phyloP scores from a whole-genome alignment of 495 filamentous ascomycete genomes.

The Penicillium salamii region DNA sequence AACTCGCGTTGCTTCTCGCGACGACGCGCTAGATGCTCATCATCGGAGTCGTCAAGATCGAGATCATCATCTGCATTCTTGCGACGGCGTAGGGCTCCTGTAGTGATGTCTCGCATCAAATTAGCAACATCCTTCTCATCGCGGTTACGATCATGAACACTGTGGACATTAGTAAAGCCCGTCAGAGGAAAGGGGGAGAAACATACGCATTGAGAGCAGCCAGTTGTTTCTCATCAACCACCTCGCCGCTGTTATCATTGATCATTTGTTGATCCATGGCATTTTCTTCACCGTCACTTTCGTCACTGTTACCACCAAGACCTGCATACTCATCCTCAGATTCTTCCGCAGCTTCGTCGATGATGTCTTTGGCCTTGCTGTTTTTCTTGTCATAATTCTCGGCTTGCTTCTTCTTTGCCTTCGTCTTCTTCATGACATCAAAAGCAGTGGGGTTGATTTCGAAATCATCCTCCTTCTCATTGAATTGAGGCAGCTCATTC shows the following conservation, averaged over 20 bases:
- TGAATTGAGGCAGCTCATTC: slow-evolving; percentile 34
- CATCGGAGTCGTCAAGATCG: slow-evolving; percentile 84
- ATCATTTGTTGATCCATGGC: slow-evolving; percentile 74
- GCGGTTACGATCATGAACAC: slow-evolving; percentile 38
- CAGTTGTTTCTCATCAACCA: slow-evolving; percentile 71
- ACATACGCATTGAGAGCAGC: slow-evolving; percentile 89
- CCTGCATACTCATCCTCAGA: slow-evolving; percentile 99
- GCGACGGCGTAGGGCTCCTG: slow-evolving; percentile 77
- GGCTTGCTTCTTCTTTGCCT: slow-evolving; percentile 45
- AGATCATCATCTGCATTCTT: slow-evolving; percentile 68
- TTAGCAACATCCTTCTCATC: slow-evolving; percentile 82
- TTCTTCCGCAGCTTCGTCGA: slow-evolving; percentile 93
- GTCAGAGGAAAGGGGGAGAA: background rate
- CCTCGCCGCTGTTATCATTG: slow-evolving; percentile 81
- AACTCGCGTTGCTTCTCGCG: slow-evolving; percentile 84
- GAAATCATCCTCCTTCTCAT: slow-evolving; percentile 38
- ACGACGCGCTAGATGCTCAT: slow-evolving; percentile 72
- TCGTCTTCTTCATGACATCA: slow-evolving; percentile 66
- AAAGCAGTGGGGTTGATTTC: slow-evolving; percentile 60
- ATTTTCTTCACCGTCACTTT: slow-evolving; percentile 73
- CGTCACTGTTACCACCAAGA: slow-evolving; percentile 84
- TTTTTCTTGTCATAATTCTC: slow-evolving; percentile 75
- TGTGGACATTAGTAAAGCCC: slow-evolving; percentile 20
- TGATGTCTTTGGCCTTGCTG: slow-evolving; percentile 80
- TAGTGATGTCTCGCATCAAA: slow-evolving; percentile 87